These are phyloP conservation scores for Chaetomiaceae sp. DNA, from an alignment of 2,329 filamentous ascomycete genomes.

Conservation along the genomic window DNA sequence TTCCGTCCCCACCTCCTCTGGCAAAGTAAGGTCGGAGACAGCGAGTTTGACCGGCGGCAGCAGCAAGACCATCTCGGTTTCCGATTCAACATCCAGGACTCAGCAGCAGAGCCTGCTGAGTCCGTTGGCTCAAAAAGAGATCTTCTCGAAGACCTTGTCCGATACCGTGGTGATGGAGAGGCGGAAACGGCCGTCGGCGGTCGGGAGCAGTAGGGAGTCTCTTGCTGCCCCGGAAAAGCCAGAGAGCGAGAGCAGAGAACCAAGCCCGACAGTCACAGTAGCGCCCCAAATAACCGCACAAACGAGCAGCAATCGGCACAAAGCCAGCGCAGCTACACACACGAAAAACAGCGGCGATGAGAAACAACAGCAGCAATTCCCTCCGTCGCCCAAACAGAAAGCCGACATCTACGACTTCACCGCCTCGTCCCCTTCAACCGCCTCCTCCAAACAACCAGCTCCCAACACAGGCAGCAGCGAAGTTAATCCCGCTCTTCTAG, in stretches of 20 bases:
- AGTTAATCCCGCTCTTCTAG: not conserved
- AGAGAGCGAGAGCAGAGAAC: not conserved
- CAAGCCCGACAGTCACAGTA: not conserved
- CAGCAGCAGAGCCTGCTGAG: slow-evolving; percentile 31
- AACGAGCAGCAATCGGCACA: not conserved
- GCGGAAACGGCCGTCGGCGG: slow-evolving; percentile 39
- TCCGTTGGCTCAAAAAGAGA: slow-evolving; percentile 41
- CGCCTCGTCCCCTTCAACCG: slow-evolving; percentile 40
- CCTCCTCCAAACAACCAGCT: slow-evolving; percentile 14
- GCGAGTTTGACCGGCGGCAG: slow-evolving; percentile 25
- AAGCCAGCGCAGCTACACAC: not conserved
- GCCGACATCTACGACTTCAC: slow-evolving; percentile 54
- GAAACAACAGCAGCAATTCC: not conserved
- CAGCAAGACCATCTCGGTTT: not conserved
- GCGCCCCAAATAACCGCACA: not conserved
- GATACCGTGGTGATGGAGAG: slow-evolving; percentile 36
- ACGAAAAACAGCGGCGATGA: not conserved
- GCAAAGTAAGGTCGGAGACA: slow-evolving; percentile 33
- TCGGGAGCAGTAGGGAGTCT: slow-evolving; percentile 17
- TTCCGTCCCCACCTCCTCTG: slow-evolving; percentile 27
- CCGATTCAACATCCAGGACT: not conserved
- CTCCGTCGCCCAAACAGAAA: not conserved
- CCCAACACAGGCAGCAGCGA: slow-evolving; percentile 3
- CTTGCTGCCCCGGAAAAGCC: slow-evolving; percentile 21
- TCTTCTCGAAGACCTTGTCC: slow-evolving; percentile 30